Conservation (phyloP, 2,329 filamentous ascomycete genomes). For the Talaromyces sp. region DNA sequence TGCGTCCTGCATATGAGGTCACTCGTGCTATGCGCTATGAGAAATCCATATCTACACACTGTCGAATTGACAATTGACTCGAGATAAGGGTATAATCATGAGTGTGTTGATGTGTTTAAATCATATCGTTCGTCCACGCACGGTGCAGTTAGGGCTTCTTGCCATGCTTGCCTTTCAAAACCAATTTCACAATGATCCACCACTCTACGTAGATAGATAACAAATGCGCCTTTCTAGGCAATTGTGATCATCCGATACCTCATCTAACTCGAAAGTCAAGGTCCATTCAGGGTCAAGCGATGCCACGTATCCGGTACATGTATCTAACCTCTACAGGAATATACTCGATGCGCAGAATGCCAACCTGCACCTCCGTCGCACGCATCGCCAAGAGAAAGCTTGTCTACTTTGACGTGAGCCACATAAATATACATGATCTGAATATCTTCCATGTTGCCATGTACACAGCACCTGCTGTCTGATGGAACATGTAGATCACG, state of each 20-base stretch:
- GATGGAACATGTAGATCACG: slow-evolving; percentile 1
- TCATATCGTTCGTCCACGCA: neutral
- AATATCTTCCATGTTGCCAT: neutral
- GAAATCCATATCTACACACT: neutral
- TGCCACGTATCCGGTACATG: neutral
- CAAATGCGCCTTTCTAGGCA: neutral
- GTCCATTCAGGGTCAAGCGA: neutral
- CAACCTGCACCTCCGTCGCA: neutral
- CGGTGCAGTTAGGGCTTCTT: neutral
- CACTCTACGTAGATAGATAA: neutral
- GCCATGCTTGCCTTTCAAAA: neutral
- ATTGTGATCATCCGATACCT: no score
- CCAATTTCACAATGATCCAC: neutral
- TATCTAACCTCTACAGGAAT: neutral
- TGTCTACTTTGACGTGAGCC: slow-evolving; percentile 8
- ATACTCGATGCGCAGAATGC: neutral
- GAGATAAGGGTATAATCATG: neutral
- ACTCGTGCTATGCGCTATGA: neutral
- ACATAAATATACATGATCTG: neutral
- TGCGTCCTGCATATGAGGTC: slow-evolving; percentile 4
- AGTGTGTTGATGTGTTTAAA: neutral
- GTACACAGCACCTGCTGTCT: neutral
- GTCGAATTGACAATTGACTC: neutral
- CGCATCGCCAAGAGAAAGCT: slow-evolving; percentile 19
- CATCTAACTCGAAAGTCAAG: no score